Percentiles rank a stretch among this genome's conserved stretches.
phyloP scores from a whole-genome alignment of 2,329 filamentous ascomycete species.

The Penicillium sp. region DNA sequence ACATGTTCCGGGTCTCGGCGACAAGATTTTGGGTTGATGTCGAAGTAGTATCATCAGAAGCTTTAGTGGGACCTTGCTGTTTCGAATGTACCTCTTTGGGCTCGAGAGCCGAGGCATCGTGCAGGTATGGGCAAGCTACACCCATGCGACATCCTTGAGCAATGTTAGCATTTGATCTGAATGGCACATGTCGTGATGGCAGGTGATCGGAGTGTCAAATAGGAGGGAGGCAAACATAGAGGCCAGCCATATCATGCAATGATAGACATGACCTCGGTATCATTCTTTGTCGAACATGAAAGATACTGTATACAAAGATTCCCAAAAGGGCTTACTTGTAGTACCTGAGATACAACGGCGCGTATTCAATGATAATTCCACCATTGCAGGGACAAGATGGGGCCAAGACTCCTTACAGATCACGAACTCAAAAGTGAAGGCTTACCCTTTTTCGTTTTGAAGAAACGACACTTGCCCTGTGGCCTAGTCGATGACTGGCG shows the following conservation, averaged over 20 bases:
- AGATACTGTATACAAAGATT: background rate
- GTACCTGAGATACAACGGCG: background rate
- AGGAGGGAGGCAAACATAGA: background rate
- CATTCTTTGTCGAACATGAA: background rate
- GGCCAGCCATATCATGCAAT: background rate
- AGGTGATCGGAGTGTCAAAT: background rate
- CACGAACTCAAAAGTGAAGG: constrained; percentile 7
- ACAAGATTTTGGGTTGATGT: constrained; percentile 11
- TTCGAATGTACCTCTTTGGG: constrained; percentile 17
- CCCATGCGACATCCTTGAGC: constrained; percentile 54
- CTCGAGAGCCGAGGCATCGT: constrained; percentile 37
- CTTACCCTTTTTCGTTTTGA: constrained; percentile 28
- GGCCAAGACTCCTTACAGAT: background rate
- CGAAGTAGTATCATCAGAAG: constrained; percentile 7
- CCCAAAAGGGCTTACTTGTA: background rate
- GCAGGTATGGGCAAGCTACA: constrained; percentile 52
- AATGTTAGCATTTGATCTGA: constrained; percentile 22
- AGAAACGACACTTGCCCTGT: constrained; percentile 29
- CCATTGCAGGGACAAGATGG: background rate
- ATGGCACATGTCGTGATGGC: background rate
- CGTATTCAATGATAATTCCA: constrained; percentile 5
- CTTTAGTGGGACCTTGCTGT: constrained; percentile 14
- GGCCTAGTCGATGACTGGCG: constrained; percentile 19
- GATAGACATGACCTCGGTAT: background rate
- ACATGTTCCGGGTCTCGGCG: constrained; percentile 19